Evolutionary conservation across 228 moss, liverwort and hornwort species (phyloP), one percentile per base, ranked within the genome.

Genomic region (Sphagnum fallax): DNA sequence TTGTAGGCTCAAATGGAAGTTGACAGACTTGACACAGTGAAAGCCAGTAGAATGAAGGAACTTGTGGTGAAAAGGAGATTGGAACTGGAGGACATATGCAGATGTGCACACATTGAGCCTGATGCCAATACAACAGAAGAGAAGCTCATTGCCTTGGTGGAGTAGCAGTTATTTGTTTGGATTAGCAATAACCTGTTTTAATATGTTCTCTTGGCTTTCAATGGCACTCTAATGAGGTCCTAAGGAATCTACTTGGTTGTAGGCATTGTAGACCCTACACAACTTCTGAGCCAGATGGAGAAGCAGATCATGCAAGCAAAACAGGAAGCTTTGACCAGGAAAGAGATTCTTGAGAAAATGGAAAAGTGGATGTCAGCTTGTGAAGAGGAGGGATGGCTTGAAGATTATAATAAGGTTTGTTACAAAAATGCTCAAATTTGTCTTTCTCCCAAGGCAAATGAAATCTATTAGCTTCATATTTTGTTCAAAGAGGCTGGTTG

Each of bases 361-460:
- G 96, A 97, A 83, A 97, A 91, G 63, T 97, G 96, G 96, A 80
- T 97, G 83, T 85, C 83, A 32, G 93, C 93, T 11, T 93, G 93
- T 74, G 96, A 97, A 78, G 96, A 97, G 75, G 96, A 97, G 72
- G 93, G 92, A 58, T 97, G 96, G 96, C 84, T 93, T 6, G 93
- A 97, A 72, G 96, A 91, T 63, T 97, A 97, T 50, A 93, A 91
- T 10, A 97, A 93, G 91, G 96, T 93, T 51, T 32, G 32, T 32
- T 32, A 32, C 32, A 32, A 32, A 32, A 32, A 1, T 32, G 32
- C 32, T 32, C 32, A 32, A 32, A 32, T 32, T 32, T 32, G 32
- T 32, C 32, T 32, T 32, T 32, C 32, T 32, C 32, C 32, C 32
- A 32, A 32, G 32, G 1, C 32, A 32, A 32, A 32, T 32, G 32